A percentile compares a stretch with the other conserved stretches of the same genome.
phyloP scores from a whole-genome alignment of 73 alveolate genomes.

The Urostyla sp. region DNA sequence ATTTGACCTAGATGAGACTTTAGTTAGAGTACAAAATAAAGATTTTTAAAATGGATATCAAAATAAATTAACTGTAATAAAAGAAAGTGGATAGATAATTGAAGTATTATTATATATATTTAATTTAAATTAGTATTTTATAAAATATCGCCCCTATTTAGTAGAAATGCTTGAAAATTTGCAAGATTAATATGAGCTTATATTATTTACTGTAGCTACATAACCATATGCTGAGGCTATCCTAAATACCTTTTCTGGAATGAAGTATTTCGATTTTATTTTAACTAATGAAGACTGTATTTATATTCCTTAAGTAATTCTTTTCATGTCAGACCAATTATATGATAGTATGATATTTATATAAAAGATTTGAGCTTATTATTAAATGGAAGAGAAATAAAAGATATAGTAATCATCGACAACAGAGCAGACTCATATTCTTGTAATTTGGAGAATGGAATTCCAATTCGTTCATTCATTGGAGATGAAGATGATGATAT shows the following conservation, averaged over 20 bases:
- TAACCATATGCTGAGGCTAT: slow-evolving; percentile 39
- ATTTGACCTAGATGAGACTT: slow-evolving; percentile 62
- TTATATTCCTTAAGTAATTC: background rate
- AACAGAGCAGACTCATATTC: slow-evolving; percentile 55
- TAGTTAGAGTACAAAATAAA: slow-evolving; percentile 32
- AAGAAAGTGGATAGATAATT: background rate
- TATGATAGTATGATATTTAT: background rate
- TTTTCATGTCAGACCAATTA: too few species aligned
- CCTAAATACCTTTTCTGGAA: slow-evolving; percentile 34
- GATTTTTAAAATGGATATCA: background rate
- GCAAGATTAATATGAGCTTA: slow-evolving; percentile 30
- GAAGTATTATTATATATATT: background rate
- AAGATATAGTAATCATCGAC: slow-evolving; percentile 69
- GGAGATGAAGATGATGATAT: slow-evolving; percentile 53
- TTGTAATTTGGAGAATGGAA: slow-evolving; percentile 69
- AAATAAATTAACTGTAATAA: background rate
- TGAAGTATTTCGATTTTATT: slow-evolving; percentile 32
- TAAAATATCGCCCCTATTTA: slow-evolving; percentile 46
- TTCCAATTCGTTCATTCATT: slow-evolving; percentile 54
- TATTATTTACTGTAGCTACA: slow-evolving; percentile 58
- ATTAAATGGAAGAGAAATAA: slow-evolving; percentile 33
- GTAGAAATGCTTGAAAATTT: background rate
- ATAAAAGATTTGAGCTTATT: slow-evolving; percentile 47
- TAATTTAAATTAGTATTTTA: slow-evolving; percentile 3
- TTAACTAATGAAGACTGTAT: slow-evolving; percentile 41